phyloP scores from a whole-genome alignment of 345 rosid species.

The Pelargonium nanum region DNA sequence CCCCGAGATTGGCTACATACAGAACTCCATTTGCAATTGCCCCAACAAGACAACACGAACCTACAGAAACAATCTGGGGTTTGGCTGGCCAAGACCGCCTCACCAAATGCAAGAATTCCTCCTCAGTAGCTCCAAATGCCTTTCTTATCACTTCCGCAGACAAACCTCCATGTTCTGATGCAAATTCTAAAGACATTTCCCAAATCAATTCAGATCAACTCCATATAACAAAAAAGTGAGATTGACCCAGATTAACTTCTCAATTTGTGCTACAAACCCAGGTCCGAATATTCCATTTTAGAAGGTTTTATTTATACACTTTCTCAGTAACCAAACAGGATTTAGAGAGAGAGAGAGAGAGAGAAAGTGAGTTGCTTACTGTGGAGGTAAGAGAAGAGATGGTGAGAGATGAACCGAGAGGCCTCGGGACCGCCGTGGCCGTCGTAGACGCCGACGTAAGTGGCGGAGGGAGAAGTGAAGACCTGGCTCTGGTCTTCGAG shows the following conservation, averaged over 20 bases:
- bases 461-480: conserved; percentile 44
- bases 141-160: conserved; percentile 29
- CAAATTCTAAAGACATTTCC: no score
- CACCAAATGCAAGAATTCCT: conserved; percentile 35
- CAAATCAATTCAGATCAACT: no score
- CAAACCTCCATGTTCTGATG: no score
- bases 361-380: conserved; percentile 13
- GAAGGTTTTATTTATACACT: no score
- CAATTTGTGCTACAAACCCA: no score
- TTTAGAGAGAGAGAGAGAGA: no score
- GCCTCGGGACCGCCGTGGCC: conserved; percentile 58
- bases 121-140: conserved; percentile 40
- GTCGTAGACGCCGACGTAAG: conserved; percentile 45
- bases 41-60: conserved; percentile 53
- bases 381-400: conserved; percentile 29
- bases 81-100: conserved; percentile 25
- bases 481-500: conserved; percentile 52
- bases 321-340: no score
- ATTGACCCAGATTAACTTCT: no score
- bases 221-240: no score
- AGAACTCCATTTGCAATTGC: conserved; percentile 26
- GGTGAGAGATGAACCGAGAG: conserved; percentile 33
- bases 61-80: conserved; percentile 44
- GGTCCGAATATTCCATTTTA: no score
- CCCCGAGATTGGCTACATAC: conserved; percentile 52